Percentiles rank a stretch among this genome's conserved stretches.
Evolutionary conservation across 164 flowering plant genomes (phyloP).

Genomic region (Vitis vinifera): ASM3070453v1 NC_081817.1:19616501-19617000

Average conservation of each 20-base stretch:
- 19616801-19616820: background rate
- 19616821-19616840: background rate
- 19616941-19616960: background rate
- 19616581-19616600: too few relatives aligned
- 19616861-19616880: background rate
- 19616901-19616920: background rate
- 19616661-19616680: too few relatives aligned
- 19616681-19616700: too few relatives aligned
- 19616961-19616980: background rate
- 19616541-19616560: too few relatives aligned
- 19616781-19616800: background rate
- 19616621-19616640: too few relatives aligned
- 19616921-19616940: background rate
- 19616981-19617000: background rate
- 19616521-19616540: too few relatives aligned
- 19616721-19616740: too few relatives aligned
- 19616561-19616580: too few relatives aligned
- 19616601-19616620: too few relatives aligned
- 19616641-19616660: too few relatives aligned
- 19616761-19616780: background rate
- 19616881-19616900: background rate
- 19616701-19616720: background rate
- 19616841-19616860: background rate
- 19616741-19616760: background rate
- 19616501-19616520: too few relatives aligned